A percentile compares a stretch with the other conserved stretches of the same genome.
Conservation (phyloP, 257 asterid species). For the Leonotis leonurus region DNA sequence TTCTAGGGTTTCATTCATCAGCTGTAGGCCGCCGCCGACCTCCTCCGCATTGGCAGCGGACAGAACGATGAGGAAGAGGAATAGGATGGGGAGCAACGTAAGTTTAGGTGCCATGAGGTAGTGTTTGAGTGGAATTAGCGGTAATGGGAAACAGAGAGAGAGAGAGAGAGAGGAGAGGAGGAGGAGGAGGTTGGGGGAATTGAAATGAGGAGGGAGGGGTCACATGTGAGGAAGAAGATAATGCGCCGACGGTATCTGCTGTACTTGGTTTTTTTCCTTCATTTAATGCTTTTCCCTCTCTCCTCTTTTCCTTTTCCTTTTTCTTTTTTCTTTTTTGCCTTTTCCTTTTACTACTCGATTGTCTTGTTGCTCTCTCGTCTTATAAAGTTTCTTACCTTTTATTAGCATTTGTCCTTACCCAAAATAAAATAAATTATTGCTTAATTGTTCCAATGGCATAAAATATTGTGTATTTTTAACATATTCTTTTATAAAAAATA, state of each 20-base stretch:
- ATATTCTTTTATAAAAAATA: too few relatives aligned
- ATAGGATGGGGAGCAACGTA: background rate
- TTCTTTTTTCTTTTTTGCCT: background rate
- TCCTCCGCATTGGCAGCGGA: conserved; percentile 17
- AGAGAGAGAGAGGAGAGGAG: background rate
- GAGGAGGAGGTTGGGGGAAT: background rate
- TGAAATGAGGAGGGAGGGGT: conserved; percentile 9
- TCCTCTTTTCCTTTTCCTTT: conserved; percentile 16
- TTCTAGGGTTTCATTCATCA: conserved; percentile 19
- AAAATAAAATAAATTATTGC: too few relatives aligned
- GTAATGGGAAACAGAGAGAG: background rate
- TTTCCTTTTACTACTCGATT: background rate
- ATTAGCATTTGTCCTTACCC: too few relatives aligned
- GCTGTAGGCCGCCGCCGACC: conserved; percentile 18
- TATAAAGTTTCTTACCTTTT: too few relatives aligned
- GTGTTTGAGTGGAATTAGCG: background rate
- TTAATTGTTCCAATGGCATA: too few relatives aligned
- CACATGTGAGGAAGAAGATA: conserved; percentile 40
- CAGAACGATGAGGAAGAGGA: conserved; percentile 18
- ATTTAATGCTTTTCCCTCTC: too few relatives aligned
- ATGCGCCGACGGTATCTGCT: conserved; percentile 29
- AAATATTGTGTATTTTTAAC: too few relatives aligned
- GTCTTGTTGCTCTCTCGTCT: too few relatives aligned
- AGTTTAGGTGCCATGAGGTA: conserved; percentile 23
- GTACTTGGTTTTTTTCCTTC: conserved; percentile 22